Evolutionary conservation across 2,329 filamentous ascomycete species (phyloP).

Genomic region (Diaporthe humulicola): DNA sequence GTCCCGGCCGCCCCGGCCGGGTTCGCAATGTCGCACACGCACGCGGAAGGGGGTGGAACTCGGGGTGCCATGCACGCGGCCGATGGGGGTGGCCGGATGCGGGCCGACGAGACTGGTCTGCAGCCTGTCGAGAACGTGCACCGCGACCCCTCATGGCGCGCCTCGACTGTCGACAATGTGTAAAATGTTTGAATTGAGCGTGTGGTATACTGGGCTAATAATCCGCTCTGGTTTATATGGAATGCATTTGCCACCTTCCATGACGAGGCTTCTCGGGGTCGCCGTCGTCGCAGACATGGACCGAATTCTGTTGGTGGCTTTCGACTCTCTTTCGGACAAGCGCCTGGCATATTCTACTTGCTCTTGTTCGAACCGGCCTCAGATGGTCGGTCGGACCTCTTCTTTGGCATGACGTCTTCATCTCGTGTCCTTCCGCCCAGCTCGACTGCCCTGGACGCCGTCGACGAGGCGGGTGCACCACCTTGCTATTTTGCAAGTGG

Average conservation of each 20-base stretch:
- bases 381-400: background rate
- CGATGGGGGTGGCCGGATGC: background rate
- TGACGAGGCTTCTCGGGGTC: slow-evolving; percentile 12
- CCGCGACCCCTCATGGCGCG: background rate
- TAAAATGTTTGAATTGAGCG: background rate
- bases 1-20: slow-evolving; percentile 4
- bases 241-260: slow-evolving; percentile 2
- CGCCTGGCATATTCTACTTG: background rate
- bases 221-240: background rate
- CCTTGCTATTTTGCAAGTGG: slow-evolving; percentile 44
- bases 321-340: background rate
- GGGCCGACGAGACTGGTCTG: slow-evolving; percentile 12
- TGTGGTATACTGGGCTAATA: slow-evolving; percentile 1
- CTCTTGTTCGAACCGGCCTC: background rate
- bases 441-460: background rate
- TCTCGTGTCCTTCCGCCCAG: background rate
- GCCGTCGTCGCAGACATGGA: background rate
- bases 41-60: background rate
- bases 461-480: slow-evolving; percentile 34
- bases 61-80: slow-evolving; percentile 1
- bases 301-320: background rate
- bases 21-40: slow-evolving; percentile 16
- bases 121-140: slow-evolving; percentile 19
- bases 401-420: slow-evolving; percentile 4
- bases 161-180: background rate